Evolutionary conservation across 2,329 filamentous ascomycete species (phyloP).

Genomic region (Periglandula ipomoeae): DNA sequence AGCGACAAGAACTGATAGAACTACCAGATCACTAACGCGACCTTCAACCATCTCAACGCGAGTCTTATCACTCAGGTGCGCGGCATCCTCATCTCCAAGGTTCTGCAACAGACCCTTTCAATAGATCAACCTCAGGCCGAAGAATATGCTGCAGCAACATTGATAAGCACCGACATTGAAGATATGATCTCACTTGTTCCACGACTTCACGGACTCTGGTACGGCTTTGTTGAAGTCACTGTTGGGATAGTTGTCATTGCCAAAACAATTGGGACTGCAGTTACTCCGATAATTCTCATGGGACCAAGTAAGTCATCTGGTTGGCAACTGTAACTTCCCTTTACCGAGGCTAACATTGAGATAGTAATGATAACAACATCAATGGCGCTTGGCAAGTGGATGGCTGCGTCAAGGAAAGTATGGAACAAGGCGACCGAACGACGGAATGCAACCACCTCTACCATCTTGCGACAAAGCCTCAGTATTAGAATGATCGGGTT

Average conservation of each 20-base stretch:
- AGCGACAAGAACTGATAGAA: slow-evolving; percentile 8
- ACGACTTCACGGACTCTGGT: slow-evolving; percentile 24
- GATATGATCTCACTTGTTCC: slow-evolving; percentile 16
- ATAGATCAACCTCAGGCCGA: slow-evolving; percentile 20
- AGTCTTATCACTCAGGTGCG: slow-evolving; percentile 23
- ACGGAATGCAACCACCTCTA: slow-evolving; percentile 21
- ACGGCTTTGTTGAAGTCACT: slow-evolving; percentile 16
- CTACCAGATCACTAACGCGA: slow-evolving; percentile 7
- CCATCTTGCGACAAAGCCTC: slow-evolving; percentile 23
- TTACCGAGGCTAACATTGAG: too few species aligned
- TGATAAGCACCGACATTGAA: slow-evolving; percentile 38
- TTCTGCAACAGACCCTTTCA: slow-evolving; percentile 36
- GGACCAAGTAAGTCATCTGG: slow-evolving; percentile 50
- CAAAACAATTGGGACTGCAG: slow-evolving; percentile 4
- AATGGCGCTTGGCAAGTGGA: slow-evolving; percentile 31
- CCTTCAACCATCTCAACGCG: slow-evolving; percentile 22
- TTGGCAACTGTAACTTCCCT: not conserved
- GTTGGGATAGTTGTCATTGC: slow-evolving; percentile 10
- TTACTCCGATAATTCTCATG: slow-evolving; percentile 48
- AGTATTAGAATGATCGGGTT: slow-evolving; percentile 27
- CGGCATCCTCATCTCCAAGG: slow-evolving; percentile 28
- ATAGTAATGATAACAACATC: slow-evolving; percentile 29
- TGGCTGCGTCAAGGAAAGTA: slow-evolving; percentile 27
- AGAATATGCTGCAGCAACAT: slow-evolving; percentile 27
- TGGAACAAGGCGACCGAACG: slow-evolving; percentile 22